A percentile compares a stretch with the other conserved stretches of the same genome.
These are phyloP conservation scores for Hyphodiscus hymeniophilus DNA, from an alignment of 495 filamentous ascomycete species.

Conservation along the genomic window DNA sequence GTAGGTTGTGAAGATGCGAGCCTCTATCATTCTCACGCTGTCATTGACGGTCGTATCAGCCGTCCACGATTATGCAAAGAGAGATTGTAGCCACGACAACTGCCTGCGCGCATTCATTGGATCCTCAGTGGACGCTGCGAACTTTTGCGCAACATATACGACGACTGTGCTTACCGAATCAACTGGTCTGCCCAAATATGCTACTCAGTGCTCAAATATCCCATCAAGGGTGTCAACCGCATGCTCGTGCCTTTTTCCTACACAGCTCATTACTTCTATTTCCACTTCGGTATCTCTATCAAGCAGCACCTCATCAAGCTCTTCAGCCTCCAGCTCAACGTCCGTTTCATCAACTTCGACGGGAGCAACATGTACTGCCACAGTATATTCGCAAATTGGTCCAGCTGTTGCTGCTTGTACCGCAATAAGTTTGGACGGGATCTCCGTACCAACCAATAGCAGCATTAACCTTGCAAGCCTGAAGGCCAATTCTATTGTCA, in stretches of 20 bases:
- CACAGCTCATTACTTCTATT: neutral
- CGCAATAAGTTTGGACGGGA: constrained; percentile 30
- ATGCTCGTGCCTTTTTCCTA: constrained; percentile 1
- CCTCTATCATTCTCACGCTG: no score
- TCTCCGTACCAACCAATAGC: constrained; percentile 29
- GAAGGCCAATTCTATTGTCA: constrained; percentile 32
- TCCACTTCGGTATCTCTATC: no score
- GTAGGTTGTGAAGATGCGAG: no score
- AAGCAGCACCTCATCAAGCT: no score
- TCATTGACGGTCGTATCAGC: no score
- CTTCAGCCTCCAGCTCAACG: no score
- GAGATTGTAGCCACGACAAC: neutral
- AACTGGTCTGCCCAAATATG: constrained; percentile 21
- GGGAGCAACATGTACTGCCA: constrained; percentile 2
- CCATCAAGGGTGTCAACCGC: constrained; percentile 3
- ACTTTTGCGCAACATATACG: constrained; percentile 11
- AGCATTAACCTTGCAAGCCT: constrained; percentile 31
- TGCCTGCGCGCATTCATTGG: neutral
- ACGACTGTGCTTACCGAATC: constrained; percentile 1
- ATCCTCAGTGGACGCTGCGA: neutral
- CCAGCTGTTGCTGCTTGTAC: constrained; percentile 35
- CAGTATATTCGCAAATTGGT: constrained; percentile 31
- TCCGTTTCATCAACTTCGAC: neutral
- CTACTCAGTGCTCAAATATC: constrained; percentile 14
- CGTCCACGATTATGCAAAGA: no score